phyloP scores from a whole-genome alignment of 768 basidiomycete species.

The Phlebiopsis flavidoalba region DNA sequence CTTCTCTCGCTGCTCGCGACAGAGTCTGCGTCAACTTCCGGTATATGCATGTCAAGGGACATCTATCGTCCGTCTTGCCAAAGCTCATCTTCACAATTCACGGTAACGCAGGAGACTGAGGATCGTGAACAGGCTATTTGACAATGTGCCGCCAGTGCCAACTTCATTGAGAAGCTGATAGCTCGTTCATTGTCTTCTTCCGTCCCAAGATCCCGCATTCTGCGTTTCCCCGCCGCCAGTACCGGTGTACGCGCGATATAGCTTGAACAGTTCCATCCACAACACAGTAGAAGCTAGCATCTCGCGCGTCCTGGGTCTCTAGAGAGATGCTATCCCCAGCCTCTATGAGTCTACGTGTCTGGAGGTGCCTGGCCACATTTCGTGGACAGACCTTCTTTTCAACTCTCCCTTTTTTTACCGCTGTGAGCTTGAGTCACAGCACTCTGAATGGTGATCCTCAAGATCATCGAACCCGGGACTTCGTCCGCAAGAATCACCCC shows the following conservation, averaged over 20 bases:
- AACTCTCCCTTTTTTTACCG: too few relatives aligned
- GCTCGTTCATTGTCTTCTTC: conserved; percentile 89
- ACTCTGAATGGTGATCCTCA: too few relatives aligned
- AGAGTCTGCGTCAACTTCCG: conserved; percentile 12
- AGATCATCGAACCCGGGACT: too few relatives aligned
- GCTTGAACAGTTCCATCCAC: conserved; percentile 97
- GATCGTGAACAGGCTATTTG: conserved; percentile 95
- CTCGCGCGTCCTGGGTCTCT: conserved; percentile 52
- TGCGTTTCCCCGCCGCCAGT: conserved; percentile 38
- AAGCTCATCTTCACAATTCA: conserved; percentile 84
- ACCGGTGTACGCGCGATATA: conserved; percentile 75
- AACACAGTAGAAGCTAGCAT: conserved; percentile 97
- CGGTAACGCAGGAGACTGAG: conserved; percentile 94
- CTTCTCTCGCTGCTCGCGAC: conserved; percentile 8
- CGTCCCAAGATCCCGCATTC: conserved; percentile 67
- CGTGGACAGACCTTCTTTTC: conserved; percentile 95
- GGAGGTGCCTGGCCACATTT: conserved; percentile 92
- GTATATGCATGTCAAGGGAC: conserved; percentile 16
- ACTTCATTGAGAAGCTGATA: conserved; percentile 97
- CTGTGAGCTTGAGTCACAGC: too few relatives aligned
- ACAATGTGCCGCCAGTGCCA: conserved; percentile 90
- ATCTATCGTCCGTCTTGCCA: conserved; percentile 78
- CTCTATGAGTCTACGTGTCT: conserved; percentile 90
- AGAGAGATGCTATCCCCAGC: conserved; percentile 93
- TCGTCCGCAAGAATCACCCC: conserved; percentile 94